Conservation (phyloP, 768 basidiomycete species). For the Clitopilus hobsonii region DNA sequence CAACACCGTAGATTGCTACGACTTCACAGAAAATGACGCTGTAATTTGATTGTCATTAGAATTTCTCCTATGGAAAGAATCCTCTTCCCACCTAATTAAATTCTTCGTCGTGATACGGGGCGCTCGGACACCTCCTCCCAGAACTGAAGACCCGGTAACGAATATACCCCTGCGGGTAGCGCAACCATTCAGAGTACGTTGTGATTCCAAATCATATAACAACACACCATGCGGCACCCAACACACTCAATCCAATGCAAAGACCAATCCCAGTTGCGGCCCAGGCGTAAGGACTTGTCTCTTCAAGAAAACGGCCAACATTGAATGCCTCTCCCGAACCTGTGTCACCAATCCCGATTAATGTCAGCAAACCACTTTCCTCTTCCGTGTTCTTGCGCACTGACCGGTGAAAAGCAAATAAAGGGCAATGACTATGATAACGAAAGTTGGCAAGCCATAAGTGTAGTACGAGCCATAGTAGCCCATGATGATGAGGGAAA, state of each 20-base stretch:
- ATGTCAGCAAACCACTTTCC: not conserved
- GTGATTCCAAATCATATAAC: not conserved
- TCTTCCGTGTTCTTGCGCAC: constrained; percentile 9
- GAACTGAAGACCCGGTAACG: constrained; percentile 92
- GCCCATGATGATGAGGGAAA: constrained; percentile 31
- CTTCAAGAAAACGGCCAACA: constrained; percentile 89
- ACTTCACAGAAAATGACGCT: constrained; percentile 99
- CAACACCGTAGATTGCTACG: constrained; percentile 96
- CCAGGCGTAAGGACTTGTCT: constrained; percentile 92
- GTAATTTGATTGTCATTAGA: too few species aligned
- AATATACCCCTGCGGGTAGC: constrained; percentile 84
- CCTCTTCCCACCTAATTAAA: constrained; percentile 72
- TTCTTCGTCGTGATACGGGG: constrained; percentile 97
- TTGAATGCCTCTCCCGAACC: constrained; percentile 92
- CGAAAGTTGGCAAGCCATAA: constrained; percentile 65
- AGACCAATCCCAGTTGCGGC: constrained; percentile 86
- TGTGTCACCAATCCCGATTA: constrained; percentile 18
- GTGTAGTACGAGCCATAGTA: constrained; percentile 52
- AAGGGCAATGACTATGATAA: constrained; percentile 63
- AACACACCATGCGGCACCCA: constrained; percentile 92
- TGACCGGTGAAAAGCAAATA: constrained; percentile 89
- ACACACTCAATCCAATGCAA: constrained; percentile 88
- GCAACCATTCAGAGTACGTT: constrained; percentile 6
- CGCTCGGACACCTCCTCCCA: constrained; percentile 91
- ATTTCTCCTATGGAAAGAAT: too few species aligned